phyloP scores from a whole-genome alignment of 2,329 filamentous ascomycete species.

The Hymenoscyphus linearis region DNA sequence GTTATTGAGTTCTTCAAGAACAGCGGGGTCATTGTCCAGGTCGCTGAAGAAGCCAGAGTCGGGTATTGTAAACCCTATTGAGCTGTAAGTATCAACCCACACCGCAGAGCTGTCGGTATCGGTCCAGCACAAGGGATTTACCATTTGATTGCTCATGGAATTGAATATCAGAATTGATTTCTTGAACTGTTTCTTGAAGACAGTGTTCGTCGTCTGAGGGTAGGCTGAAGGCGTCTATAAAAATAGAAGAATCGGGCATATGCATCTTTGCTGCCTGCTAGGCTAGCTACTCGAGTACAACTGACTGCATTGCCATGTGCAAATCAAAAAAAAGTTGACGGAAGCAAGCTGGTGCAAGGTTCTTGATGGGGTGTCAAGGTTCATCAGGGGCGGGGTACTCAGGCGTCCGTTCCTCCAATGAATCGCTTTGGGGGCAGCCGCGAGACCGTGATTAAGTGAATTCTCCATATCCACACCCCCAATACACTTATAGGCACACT shows the following conservation, averaged over 20 bases:
- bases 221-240: not conserved
- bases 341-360: not conserved
- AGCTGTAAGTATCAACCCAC: not conserved
- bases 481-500: not conserved
- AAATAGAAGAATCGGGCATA: not conserved
- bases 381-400: not conserved
- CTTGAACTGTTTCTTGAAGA: too few species aligned
- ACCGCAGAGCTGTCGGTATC: not conserved
- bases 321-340: not conserved
- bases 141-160: not conserved
- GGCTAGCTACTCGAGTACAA: too few species aligned
- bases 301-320: not conserved
- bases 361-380: not conserved
- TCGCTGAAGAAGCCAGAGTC: not conserved
- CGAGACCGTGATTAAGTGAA: too few species aligned
- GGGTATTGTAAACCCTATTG: not conserved
- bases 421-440: not conserved
- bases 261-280: not conserved
- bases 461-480: not conserved
- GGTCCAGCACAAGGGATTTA: not conserved
- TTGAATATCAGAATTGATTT: not conserved
- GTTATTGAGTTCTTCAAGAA: not conserved
- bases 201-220: not conserved
- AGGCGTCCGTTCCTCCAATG: too few species aligned
- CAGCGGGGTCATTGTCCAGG: not conserved